phyloP scores from a whole-genome alignment of 2,329 filamentous ascomycete species.

The Aspergillus jensenii region DNA sequence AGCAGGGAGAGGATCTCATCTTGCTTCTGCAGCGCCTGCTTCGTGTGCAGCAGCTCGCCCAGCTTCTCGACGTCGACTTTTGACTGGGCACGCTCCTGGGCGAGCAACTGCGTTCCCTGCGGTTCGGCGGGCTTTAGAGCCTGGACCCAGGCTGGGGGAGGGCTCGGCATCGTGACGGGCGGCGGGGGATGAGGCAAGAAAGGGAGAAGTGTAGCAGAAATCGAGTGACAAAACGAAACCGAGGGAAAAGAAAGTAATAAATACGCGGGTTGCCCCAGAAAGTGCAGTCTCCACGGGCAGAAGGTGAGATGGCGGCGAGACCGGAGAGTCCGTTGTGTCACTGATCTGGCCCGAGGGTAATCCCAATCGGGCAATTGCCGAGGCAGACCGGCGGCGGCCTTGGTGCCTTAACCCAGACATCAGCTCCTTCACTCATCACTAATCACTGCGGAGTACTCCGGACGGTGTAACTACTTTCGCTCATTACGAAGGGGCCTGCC shows the following conservation, averaged over 20 bases:
- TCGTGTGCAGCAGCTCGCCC: conserved; percentile 68
- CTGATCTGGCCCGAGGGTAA: neutral
- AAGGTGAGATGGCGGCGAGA: neutral
- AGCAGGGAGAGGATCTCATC: conserved; percentile 64
- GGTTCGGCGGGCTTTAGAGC: conserved; percentile 64
- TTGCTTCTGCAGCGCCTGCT: conserved; percentile 62
- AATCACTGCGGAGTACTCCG: too few species aligned
- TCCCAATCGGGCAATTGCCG: neutral
- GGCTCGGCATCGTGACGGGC: conserved; percentile 33
- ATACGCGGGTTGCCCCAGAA: conserved; percentile 1
- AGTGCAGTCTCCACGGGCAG: neutral
- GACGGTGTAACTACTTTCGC: too few species aligned
- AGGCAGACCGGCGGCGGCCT: neutral
- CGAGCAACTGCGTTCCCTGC: conserved; percentile 68
- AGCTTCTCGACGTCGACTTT: conserved; percentile 67
- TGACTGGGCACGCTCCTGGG: conserved; percentile 67
- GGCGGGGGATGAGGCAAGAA: neutral
- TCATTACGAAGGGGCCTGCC: too few species aligned
- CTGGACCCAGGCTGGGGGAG: conserved; percentile 64
- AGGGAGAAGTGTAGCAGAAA: neutral
- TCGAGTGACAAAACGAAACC: neutral
- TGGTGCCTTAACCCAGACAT: neutral
- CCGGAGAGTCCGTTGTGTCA: neutral
- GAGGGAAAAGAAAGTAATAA: conserved; percentile 1
- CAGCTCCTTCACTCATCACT: too few species aligned